phyloP scores from a whole-genome alignment of 805 yeast species.

The Suhomyces prunicola region DNA sequence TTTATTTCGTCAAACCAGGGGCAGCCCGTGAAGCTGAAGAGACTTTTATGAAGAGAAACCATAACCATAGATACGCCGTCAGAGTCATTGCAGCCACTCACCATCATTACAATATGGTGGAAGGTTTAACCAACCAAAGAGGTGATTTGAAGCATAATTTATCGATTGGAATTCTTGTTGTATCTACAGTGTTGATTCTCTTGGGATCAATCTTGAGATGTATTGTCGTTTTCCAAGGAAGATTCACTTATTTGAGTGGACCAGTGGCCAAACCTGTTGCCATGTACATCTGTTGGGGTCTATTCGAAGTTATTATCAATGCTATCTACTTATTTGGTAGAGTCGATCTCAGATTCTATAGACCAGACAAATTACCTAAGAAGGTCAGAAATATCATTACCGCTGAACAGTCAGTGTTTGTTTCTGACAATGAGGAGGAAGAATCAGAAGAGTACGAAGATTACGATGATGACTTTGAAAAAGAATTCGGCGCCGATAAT shows the following conservation, averaged over 20 bases:
- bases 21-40: conserved; percentile 50
- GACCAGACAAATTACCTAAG: conserved; percentile 58
- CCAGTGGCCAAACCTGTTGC: conserved; percentile 44
- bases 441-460: neutral
- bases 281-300: conserved; percentile 69
- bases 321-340: conserved; percentile 58
- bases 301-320: conserved; percentile 57
- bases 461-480: neutral
- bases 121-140: conserved; percentile 38
- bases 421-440: conserved; percentile 7
- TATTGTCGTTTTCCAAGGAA: conserved; percentile 41
- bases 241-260: conserved; percentile 18
- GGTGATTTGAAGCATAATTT: conserved; percentile 47
- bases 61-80: conserved; percentile 47
- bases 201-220: conserved; percentile 51
- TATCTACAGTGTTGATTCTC: conserved; percentile 49
- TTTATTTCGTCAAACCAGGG: conserved; percentile 55
- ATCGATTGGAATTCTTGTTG: conserved; percentile 45
- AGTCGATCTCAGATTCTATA: conserved; percentile 74
- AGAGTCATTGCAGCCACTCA: conserved; percentile 61
- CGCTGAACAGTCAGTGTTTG: conserved; percentile 33
- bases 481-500: neutral
- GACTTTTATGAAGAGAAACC: conserved; percentile 46
- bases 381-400: conserved; percentile 39
- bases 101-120: conserved; percentile 36